phyloP scores from a whole-genome alignment of 1,284 basidiomycete species.

The Malassezia sp. region DNA sequence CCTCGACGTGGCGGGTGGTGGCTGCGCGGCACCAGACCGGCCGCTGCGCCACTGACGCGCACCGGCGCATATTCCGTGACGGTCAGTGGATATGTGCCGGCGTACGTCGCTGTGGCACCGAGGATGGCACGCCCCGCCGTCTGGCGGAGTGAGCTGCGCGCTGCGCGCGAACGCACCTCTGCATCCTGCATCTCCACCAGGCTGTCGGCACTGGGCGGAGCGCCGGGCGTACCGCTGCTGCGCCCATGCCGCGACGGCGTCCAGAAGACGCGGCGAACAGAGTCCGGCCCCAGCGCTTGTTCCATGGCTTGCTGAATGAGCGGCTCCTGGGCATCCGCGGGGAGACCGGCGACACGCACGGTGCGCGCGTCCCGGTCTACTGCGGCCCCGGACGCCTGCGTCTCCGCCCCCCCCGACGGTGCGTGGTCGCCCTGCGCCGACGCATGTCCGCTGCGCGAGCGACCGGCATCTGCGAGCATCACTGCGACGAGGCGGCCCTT shows the following conservation, averaged over 20 bases:
- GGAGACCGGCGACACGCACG: constrained; percentile 26
- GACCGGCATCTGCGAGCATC: constrained; percentile 20
- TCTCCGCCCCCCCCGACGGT: too few relatives aligned
- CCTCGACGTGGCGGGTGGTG: too few relatives aligned
- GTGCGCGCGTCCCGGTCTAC: constrained; percentile 19
- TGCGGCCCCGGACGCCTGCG: constrained; percentile 1
- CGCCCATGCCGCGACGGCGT: constrained; percentile 13
- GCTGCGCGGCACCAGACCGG: constrained; percentile 10
- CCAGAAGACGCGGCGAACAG: constrained; percentile 31
- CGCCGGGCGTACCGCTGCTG: constrained; percentile 12
- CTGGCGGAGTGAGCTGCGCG: too few relatives aligned
- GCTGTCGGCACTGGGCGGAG: constrained; percentile 15
- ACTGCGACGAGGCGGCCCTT: constrained; percentile 32
- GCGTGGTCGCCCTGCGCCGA: background rate
- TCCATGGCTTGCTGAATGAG: constrained; percentile 43
- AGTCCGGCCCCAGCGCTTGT: constrained; percentile 19
- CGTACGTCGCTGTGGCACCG: constrained; percentile 2
- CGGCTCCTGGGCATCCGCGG: constrained; percentile 40
- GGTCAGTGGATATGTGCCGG: constrained; percentile 2
- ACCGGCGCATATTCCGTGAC: background rate
- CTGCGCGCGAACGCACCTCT: too few relatives aligned
- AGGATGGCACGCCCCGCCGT: constrained; percentile 26
- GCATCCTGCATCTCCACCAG: constrained; percentile 25
- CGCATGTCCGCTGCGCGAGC: background rate
- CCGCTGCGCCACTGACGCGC: background rate